Conservation (phyloP, 2,329 filamentous ascomycete species). For the Phaeoacremonium minimum region DNA sequence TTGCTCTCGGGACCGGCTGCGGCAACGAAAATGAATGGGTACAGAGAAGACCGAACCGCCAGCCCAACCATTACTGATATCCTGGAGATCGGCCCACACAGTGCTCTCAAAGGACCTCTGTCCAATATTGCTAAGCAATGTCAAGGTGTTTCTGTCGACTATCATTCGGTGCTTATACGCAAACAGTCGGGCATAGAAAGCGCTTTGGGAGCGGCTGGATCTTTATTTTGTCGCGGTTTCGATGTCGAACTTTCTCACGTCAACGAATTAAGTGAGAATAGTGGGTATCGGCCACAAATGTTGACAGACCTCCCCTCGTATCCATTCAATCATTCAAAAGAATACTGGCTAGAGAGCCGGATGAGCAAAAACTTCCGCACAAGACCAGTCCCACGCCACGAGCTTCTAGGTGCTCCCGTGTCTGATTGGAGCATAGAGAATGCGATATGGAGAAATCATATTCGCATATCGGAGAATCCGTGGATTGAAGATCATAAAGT, state of each 20-base stretch:
- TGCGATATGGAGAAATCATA: conserved; percentile 12
- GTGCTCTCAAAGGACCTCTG: conserved; percentile 17
- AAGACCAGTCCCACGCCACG: conserved; percentile 3
- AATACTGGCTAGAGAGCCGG: conserved; percentile 41
- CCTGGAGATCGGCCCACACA: conserved; percentile 20
- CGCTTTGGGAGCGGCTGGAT: conserved; percentile 11
- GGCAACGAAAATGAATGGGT: conserved; percentile 6
- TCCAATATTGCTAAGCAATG: conserved; percentile 15
- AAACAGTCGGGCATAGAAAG: conserved; percentile 13
- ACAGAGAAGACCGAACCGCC: background rate
- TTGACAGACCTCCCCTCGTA: conserved; percentile 39
- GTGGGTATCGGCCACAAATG: conserved; percentile 10
- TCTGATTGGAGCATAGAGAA: conserved; percentile 6
- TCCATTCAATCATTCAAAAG: conserved; percentile 36
- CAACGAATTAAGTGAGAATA: conserved; percentile 6
- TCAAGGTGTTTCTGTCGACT: background rate
- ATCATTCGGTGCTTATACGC: conserved; percentile 5
- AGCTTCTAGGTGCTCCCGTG: conserved; percentile 4
- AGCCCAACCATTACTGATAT: conserved; percentile 11
- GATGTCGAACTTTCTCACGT: conserved; percentile 4
- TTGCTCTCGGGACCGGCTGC: conserved; percentile 8
- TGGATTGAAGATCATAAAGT: conserved; percentile 27
- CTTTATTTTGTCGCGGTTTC: conserved; percentile 6
- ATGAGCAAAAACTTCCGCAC: conserved; percentile 21
- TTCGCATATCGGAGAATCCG: conserved; percentile 17